Evolutionary conservation across 768 basidiomycete genomes (phyloP).

Genomic region (Multifurca ochricompacta): DNA sequence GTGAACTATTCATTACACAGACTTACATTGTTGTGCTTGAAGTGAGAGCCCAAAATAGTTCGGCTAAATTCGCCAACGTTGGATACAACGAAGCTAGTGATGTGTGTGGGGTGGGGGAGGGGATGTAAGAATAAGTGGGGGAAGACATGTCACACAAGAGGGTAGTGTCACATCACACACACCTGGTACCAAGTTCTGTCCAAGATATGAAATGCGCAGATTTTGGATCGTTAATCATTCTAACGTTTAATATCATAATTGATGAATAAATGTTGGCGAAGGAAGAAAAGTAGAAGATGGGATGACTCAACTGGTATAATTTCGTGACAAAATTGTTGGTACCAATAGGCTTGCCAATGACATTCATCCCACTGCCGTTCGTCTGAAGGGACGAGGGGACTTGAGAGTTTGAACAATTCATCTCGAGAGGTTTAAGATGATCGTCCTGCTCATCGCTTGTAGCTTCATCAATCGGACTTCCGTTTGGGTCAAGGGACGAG

Average conservation of each 20-base stretch:
- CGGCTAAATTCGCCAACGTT: constrained; percentile 83
- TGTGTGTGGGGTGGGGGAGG: neutral
- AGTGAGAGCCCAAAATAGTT: constrained; percentile 77
- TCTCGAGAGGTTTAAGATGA: constrained; percentile 27
- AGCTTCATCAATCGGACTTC: constrained; percentile 36
- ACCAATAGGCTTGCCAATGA: constrained; percentile 57
- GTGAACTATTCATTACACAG: neutral
- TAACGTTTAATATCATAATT: constrained; percentile 24
- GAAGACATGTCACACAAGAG: neutral
- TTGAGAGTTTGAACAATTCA: constrained; percentile 15
- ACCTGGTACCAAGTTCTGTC: constrained; percentile 74
- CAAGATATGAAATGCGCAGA: constrained; percentile 74
- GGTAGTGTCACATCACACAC: too few relatives aligned
- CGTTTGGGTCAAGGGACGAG: constrained; percentile 40
- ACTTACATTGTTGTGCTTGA: constrained; percentile 83
- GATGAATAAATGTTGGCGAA: neutral
- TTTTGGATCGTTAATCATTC: constrained; percentile 83
- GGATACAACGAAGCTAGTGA: constrained; percentile 79
- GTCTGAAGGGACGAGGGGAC: constrained; percentile 14
- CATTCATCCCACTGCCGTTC: constrained; percentile 35
- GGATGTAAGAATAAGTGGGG: neutral
- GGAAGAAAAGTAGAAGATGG: neutral
- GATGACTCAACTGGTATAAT: constrained; percentile 65
- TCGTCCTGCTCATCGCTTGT: constrained; percentile 33
- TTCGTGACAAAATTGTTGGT: constrained; percentile 85